Evolutionary conservation across 768 basidiomycete genomes (phyloP).

Genomic region (Podaxis pistillaris): DNA sequence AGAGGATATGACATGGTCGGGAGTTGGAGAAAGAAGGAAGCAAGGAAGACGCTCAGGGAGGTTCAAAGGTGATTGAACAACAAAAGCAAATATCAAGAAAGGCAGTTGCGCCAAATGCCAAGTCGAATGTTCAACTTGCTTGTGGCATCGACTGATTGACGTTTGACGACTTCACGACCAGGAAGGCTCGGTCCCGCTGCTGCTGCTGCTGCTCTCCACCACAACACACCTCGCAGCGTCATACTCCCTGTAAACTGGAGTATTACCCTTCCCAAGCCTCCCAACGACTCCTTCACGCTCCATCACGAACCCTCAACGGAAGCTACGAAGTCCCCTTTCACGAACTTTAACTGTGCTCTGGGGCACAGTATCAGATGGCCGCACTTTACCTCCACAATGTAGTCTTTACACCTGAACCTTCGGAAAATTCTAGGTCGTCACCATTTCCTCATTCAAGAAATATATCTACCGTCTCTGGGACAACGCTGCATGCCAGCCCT

Average conservation of each 20-base stretch:
- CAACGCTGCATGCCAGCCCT: slow-evolving; percentile 35
- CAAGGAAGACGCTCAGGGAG: background rate
- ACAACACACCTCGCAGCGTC: background rate
- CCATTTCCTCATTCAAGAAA: slow-evolving; percentile 42
- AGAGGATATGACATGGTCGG: background rate
- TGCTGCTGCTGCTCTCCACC: background rate
- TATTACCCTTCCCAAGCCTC: background rate
- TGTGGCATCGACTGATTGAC: slow-evolving; percentile 9
- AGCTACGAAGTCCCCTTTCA: slow-evolving; percentile 21
- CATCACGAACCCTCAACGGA: slow-evolving; percentile 13
- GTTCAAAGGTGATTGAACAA: slow-evolving; percentile 6
- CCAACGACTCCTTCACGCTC: background rate
- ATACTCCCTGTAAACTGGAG: background rate
- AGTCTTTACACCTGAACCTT: slow-evolving; percentile 38
- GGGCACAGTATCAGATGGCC: slow-evolving; percentile 40
- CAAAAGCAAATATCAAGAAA: slow-evolving; percentile 1
- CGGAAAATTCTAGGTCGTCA: slow-evolving; percentile 21
- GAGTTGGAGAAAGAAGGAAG: background rate
- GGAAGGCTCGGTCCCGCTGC: background rate
- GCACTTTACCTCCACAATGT: slow-evolving; percentile 59
- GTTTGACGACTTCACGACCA: slow-evolving; percentile 12
- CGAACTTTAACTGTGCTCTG: slow-evolving; percentile 12
- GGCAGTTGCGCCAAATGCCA: slow-evolving; percentile 4
- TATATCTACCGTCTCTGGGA: slow-evolving; percentile 35
- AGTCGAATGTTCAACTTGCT: slow-evolving; percentile 1